Evolutionary conservation across 441 rosid genomes (phyloP).

Genomic region (Pelargonium australe): DNA sequence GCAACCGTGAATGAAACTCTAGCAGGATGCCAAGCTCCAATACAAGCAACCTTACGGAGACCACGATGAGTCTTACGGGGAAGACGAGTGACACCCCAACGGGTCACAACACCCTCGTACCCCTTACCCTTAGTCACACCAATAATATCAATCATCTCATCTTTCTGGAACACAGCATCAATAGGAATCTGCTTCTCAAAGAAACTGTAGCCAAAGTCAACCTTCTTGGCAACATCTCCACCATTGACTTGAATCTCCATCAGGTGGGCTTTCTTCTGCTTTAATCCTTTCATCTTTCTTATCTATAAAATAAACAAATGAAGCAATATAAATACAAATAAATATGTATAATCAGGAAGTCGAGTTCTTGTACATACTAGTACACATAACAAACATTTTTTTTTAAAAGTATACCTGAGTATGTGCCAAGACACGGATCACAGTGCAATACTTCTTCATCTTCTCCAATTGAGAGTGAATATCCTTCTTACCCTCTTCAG

Average conservation of each 20-base stretch:
- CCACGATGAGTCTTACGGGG: slow-evolving; percentile 96
- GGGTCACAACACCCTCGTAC: slow-evolving; percentile 86
- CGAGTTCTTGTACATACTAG: neutral
- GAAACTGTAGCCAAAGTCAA: slow-evolving; percentile 72
- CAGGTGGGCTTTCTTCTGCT: slow-evolving; percentile 87
- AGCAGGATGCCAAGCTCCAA: slow-evolving; percentile 97
- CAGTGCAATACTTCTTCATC: slow-evolving; percentile 71
- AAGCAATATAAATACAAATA: too few relatives aligned
- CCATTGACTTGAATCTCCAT: slow-evolving; percentile 94
- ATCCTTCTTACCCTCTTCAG: slow-evolving; percentile 71
- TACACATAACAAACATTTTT: neutral
- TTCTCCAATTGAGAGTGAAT: slow-evolving; percentile 70
- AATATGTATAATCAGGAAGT: neutral
- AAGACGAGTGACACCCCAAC: slow-evolving; percentile 93
- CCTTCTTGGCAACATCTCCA: slow-evolving; percentile 71
- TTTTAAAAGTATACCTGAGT: slow-evolving; percentile 46
- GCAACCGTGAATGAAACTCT: slow-evolving; percentile 91
- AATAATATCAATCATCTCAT: slow-evolving; percentile 82
- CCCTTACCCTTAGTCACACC: slow-evolving; percentile 95
- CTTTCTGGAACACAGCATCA: slow-evolving; percentile 81
- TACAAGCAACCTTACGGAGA: slow-evolving; percentile 91
- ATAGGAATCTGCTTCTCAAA: slow-evolving; percentile 84
- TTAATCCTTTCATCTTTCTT: slow-evolving; percentile 87
- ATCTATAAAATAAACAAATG: slow-evolving; percentile 37
- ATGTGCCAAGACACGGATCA: slow-evolving; percentile 78